phyloP scores from a whole-genome alignment of 176 grass and related monocot species.

The Poa pratensis region DNA sequence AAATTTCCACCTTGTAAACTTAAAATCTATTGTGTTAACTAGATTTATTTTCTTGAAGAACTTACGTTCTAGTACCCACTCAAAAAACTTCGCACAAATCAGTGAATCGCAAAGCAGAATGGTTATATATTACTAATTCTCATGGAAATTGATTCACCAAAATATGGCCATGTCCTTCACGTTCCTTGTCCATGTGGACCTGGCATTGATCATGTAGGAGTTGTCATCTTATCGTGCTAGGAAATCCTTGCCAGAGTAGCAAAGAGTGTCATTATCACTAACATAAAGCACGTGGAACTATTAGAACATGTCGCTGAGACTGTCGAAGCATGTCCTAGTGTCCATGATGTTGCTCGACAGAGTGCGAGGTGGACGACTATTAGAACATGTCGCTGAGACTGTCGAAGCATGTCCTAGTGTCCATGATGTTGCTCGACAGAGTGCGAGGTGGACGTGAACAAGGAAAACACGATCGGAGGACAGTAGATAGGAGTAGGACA shows the following conservation, averaged over 20 bases:
- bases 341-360: slow-evolving; percentile 43
- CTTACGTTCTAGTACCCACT: background rate
- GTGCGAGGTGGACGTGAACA: slow-evolving; percentile 6
- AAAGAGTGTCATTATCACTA: slow-evolving; percentile 19
- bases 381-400: too few species aligned
- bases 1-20: background rate
- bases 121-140: background rate
- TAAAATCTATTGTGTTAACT: background rate
- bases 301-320: slow-evolving; percentile 22
- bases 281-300: background rate
- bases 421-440: slow-evolving; percentile 47
- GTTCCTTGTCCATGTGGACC: slow-evolving; percentile 35
- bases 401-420: slow-evolving; percentile 24
- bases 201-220: slow-evolving; percentile 25
- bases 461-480: background rate
- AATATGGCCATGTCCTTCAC: background rate
- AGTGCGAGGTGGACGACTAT: slow-evolving; percentile 39
- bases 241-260: slow-evolving; percentile 47
- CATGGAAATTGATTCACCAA: background rate
- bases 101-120: background rate
- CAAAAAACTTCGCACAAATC: background rate
- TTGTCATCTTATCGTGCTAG: slow-evolving; percentile 31
- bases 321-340: slow-evolving; percentile 14
- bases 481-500: background rate
- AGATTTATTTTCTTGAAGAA: background rate